Conservation (phyloP, 768 basidiomycete genomes). For the Agaricus blazei region DNA sequence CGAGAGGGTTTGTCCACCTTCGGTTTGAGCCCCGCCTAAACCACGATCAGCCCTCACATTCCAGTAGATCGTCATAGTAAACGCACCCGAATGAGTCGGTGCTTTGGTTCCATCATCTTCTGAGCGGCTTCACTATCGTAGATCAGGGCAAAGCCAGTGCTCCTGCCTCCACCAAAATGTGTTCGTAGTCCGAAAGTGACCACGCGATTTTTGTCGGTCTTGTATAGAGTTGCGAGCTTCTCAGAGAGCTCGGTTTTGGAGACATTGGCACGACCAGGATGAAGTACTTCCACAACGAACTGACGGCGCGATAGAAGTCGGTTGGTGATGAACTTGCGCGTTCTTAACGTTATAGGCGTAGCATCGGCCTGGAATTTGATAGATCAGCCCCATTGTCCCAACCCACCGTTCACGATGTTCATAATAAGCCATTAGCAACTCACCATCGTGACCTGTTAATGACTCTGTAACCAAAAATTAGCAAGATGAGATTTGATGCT, state of each 20-base stretch:
- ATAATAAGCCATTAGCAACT: conserved; percentile 13
- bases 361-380: conserved; percentile 56
- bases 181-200: conserved; percentile 94
- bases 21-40: conserved; percentile 57
- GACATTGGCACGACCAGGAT: conserved; percentile 94
- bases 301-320: conserved; percentile 93
- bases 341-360: conserved; percentile 91
- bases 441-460: conserved; percentile 30
- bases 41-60: conserved; percentile 3
- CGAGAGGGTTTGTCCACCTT: conserved; percentile 92
- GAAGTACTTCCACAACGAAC: conserved; percentile 92
- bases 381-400: background rate
- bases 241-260: conserved; percentile 88
- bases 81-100: conserved; percentile 91
- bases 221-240: conserved; percentile 91
- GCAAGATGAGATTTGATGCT: background rate
- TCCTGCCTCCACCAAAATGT: conserved; percentile 96
- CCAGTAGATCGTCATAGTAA: background rate
- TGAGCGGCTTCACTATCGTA: conserved; percentile 95
- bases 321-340: conserved; percentile 99
- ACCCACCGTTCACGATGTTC: background rate
- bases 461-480: conserved; percentile 11
- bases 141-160: conserved; percentile 95
- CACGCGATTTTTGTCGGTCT: conserved; percentile 85
- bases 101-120: conserved; percentile 95